Evolutionary conservation across 1,284 basidiomycete genomes (phyloP), one percentile per base, ranked within the genome.

Genomic region (Malassezia obtusa): DNA sequence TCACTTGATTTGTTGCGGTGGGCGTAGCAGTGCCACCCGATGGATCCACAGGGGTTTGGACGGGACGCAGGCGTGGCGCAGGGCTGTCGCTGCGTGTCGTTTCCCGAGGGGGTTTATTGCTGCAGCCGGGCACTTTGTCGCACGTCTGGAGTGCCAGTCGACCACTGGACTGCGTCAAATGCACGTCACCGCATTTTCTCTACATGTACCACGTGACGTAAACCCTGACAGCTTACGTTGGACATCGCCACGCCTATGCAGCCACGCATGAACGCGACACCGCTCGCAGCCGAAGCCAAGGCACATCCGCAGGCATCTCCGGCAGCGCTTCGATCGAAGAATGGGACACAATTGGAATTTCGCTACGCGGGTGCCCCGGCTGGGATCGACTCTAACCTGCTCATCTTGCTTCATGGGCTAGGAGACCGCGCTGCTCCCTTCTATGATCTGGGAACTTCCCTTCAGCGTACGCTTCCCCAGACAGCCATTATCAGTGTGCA

Each of bases 321-420:
- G 2, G 15, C 15, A 4, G 44, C 15, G n/a, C 19, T 28, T 1
- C 37, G 28, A 15, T 22, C 22, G 17, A 11, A 28, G 14, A 43
- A 24, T 14, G 49, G 32, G 4, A 8, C n/a, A 1, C 9, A 9
- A 6, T 33, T 52, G 5, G 6, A 8, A 3, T 48, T 51, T 40
- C 26, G 36, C 2, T 89, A 87, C 68, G 60, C 73, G 15, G 76
- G 83, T 11, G 85, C 84, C 58, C 80, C 83, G 55, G 85, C 87
- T 69, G 86, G 86, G 24, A 84, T 82, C 14, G 88, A 92, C 64
- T 84, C 87, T 68, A 94, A 92, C 72, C 74, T 92, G 24, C 75
- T 94, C 28, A 80, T 94, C 55, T 78, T 94, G 47, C 78, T 92
- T 17, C 89, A 94, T 61, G 89, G 89, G 0, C 79, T 92, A 28